Evolutionary conservation across 202 grass and related monocot genomes (phyloP).

Genomic region (Eragrostis tef): DNA sequence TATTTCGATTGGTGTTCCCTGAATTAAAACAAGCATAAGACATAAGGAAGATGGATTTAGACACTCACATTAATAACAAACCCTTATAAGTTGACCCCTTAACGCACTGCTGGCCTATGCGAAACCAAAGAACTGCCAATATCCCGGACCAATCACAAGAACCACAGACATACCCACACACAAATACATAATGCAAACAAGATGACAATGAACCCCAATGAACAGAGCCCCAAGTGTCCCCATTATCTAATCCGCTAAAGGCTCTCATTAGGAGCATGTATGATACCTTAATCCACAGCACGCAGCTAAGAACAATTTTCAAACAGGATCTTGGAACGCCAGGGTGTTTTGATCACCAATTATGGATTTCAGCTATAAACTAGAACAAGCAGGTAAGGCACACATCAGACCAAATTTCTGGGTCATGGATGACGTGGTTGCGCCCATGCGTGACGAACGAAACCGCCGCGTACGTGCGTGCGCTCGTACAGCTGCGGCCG

Average conservation of each 20-base stretch:
- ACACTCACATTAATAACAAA: not conserved
- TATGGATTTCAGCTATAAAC: not conserved
- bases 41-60: conserved; percentile 27
- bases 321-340: conserved; percentile 21
- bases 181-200: not conserved
- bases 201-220: not conserved
- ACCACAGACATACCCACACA: conserved; percentile 11
- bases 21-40: conserved; percentile 26
- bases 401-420: not conserved
- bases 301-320: not conserved
- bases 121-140: conserved; percentile 1
- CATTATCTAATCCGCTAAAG: not conserved
- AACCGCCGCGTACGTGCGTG: not conserved
- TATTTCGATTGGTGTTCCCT: conserved; percentile 7
- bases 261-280: not conserved
- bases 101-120: conserved; percentile 7
- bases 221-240: not conserved
- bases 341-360: conserved; percentile 40
- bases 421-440: conserved; percentile 42
- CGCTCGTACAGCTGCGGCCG: too few relatives aligned
- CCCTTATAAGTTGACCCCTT: conserved; percentile 21
- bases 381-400: not conserved
- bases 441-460: not conserved
- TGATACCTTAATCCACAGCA: conserved; percentile 35
- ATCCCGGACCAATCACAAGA: conserved; percentile 8